Base-by-base conservation (phyloP, 495 filamentous ascomycete species). In the Lophium mytilinum region DNA sequence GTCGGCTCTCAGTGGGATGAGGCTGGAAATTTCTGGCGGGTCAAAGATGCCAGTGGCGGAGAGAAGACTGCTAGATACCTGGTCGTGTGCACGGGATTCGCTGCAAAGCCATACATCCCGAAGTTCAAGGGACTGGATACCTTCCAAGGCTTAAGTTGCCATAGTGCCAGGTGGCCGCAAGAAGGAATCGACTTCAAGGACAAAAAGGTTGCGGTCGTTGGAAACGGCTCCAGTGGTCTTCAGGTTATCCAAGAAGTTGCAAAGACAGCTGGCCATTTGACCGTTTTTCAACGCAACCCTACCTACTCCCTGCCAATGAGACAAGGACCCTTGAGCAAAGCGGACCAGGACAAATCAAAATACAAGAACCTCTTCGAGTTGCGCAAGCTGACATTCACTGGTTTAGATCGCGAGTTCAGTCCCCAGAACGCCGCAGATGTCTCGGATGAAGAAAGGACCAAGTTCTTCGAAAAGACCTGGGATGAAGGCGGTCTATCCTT, bases 401-500 rank as follows among this genome's bases (percentile, higher is more conserved):
- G 56, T 1, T 46, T 58, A n/a, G 50, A 41, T 18, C 40, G 39
- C 39, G 37, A 53, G 37, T 58, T 58, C 40, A n/a, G 37, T 11
- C 37, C 55, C 9, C 30, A 48, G 9, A 17, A 14, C 21, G 46
- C 55, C 36, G 46, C 37, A 10, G 55, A 57, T 9, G 47, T 40
- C 6, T 34, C 56, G 3, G 18, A 9, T n/a, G 53, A 56, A 50
- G 64, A 69, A 52, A 63, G 64, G 0, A 39, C 49, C 8, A 42
- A 55, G 14, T 51, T 66, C 0, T 71, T 59, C 60, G 70, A 73
- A 30, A 49, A 64, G n/a, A 49, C 62, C 9, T 72, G 63, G 35
- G 60, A 70, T 8, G 53, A 66, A 41, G 63, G 66, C 12, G 69
- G 68, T 11, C 66, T 72, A 17, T 56, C 58, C 21, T 66, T 64